Percentiles rank a stretch among this genome's conserved stretches.
phyloP scores from a whole-genome alignment of 495 filamentous ascomycete species.

The Hypoxylon crocopeplum region DNA sequence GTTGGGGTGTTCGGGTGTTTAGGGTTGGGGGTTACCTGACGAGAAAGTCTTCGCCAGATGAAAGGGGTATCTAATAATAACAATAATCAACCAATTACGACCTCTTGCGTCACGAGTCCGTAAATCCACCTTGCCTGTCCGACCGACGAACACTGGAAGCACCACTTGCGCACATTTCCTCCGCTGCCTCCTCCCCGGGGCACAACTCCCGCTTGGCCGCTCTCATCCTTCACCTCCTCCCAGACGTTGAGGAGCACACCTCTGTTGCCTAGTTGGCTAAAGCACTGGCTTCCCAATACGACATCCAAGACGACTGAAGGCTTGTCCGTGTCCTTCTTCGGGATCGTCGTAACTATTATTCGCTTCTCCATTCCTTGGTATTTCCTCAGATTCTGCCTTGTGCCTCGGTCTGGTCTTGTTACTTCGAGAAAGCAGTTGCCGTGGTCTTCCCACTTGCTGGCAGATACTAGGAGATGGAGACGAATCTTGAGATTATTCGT shows the following conservation, averaged over 20 bases:
- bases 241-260: slow-evolving; percentile 89
- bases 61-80: slow-evolving; percentile 36
- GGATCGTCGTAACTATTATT: slow-evolving; percentile 68
- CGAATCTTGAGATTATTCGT: slow-evolving; percentile 81
- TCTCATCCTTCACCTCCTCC: slow-evolving; percentile 76
- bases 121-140: slow-evolving; percentile 56
- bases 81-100: slow-evolving; percentile 48
- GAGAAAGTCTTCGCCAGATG: not conserved
- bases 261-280: slow-evolving; percentile 79
- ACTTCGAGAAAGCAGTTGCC: slow-evolving; percentile 84
- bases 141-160: slow-evolving; percentile 69
- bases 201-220: slow-evolving; percentile 69
- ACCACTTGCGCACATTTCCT: slow-evolving; percentile 77
- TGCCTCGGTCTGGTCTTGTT: slow-evolving; percentile 68
- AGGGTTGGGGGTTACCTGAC: not conserved
- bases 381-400: slow-evolving; percentile 57
- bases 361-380: slow-evolving; percentile 76
- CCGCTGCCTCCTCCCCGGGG: slow-evolving; percentile 75
- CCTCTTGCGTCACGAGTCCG: slow-evolving; percentile 52
- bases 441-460: slow-evolving; percentile 87
- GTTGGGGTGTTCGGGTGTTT: no score
- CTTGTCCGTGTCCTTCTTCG: slow-evolving; percentile 66
- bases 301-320: slow-evolving; percentile 78
- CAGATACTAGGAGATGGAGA: slow-evolving; percentile 77
- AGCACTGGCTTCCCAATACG: slow-evolving; percentile 81